Conservation (phyloP, 768 basidiomycete genomes). For the Collybia nuda region DNA sequence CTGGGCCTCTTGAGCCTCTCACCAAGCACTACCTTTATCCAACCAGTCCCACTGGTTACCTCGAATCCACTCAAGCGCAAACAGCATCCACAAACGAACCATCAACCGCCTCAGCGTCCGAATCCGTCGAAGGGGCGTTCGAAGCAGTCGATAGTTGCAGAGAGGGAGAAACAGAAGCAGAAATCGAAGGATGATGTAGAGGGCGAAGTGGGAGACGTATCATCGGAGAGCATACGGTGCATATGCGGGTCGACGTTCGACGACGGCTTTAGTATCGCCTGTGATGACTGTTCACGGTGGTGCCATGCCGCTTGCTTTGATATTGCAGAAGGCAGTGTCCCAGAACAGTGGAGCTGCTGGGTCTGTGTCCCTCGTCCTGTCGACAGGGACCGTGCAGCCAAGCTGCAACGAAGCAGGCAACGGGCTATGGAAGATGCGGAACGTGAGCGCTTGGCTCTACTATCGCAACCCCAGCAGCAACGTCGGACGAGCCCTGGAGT, state of each 20-base stretch:
- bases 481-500: conserved; percentile 28
- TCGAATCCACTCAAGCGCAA: conserved; percentile 8
- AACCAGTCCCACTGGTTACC: not conserved
- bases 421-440: conserved; percentile 12
- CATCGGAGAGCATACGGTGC: conserved; percentile 53
- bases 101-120: conserved; percentile 17
- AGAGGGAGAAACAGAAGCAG: conserved; percentile 3
- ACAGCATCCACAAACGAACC: conserved; percentile 22
- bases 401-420: conserved; percentile 36
- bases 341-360: conserved; percentile 81
- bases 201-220: conserved; percentile 6
- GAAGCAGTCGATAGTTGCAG: not conserved
- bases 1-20: conserved; percentile 57
- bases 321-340: conserved; percentile 55
- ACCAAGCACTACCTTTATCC: conserved; percentile 5
- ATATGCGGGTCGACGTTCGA: conserved; percentile 70
- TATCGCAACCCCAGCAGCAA: conserved; percentile 27
- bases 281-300: conserved; percentile 77
- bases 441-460: conserved; percentile 18
- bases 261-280: conserved; percentile 80
- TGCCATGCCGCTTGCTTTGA: conserved; percentile 78
- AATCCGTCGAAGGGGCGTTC: not conserved
- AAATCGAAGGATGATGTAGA: not conserved
- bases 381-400: conserved; percentile 47
- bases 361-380: conserved; percentile 53